Conservation (phyloP, 2,329 filamentous ascomycete genomes). For the Mollisia scopiformis region DNA sequence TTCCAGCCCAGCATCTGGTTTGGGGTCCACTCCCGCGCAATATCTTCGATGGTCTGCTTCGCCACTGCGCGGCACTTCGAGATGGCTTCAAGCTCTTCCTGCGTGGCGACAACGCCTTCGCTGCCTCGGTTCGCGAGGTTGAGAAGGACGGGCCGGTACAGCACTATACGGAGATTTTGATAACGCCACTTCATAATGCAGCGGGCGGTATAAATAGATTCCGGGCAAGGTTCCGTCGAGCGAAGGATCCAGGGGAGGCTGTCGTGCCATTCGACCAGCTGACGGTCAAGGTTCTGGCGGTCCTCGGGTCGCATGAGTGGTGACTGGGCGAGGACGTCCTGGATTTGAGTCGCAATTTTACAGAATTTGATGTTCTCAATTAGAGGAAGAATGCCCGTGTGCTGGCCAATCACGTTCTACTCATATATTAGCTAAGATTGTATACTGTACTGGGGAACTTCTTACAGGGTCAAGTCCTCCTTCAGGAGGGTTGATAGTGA, state of each 20-base stretch:
- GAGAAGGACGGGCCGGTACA: conserved; percentile 74
- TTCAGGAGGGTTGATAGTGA: conserved; percentile 66
- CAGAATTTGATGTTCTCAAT: conserved; percentile 80
- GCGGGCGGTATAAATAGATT: conserved; percentile 70
- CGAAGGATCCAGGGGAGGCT: conserved; percentile 68
- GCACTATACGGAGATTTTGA: conserved; percentile 75
- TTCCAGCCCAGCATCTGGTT: conserved; percentile 83
- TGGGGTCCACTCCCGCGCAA: conserved; percentile 68
- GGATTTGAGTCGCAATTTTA: conserved; percentile 76
- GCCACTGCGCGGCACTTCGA: conserved; percentile 71
- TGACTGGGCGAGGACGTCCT: conserved; percentile 72
- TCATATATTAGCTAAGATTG: conserved; percentile 13
- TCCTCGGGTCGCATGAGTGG: conserved; percentile 70
- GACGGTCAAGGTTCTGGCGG: conserved; percentile 65
- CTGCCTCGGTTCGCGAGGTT: conserved; percentile 53
- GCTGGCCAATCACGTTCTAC: conserved; percentile 54
- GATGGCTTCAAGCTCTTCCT: conserved; percentile 69
- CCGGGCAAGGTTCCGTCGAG: conserved; percentile 68
- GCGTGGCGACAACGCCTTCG: conserved; percentile 30
- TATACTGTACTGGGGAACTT: neutral
- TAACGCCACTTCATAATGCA: conserved; percentile 84
- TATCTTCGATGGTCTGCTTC: conserved; percentile 72
- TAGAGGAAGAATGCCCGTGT: conserved; percentile 69
- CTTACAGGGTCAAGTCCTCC: conserved; percentile 35
- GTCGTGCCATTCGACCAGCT: conserved; percentile 74